phyloP scores from a whole-genome alignment of 768 basidiomycete genomes.

The Leccinellum rugosiceps region DNA sequence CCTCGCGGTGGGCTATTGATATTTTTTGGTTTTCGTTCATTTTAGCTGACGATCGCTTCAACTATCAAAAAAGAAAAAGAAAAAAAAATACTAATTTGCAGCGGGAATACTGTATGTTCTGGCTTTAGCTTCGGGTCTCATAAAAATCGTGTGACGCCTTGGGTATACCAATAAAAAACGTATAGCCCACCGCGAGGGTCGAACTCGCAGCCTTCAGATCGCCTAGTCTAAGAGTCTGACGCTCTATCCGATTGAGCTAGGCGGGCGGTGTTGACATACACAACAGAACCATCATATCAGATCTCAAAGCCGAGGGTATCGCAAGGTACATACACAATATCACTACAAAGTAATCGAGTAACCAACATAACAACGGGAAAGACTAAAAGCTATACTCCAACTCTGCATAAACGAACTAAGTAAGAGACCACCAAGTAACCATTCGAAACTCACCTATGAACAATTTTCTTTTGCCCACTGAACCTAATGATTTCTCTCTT shows the following conservation, averaged over 20 bases:
- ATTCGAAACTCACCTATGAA: slow-evolving; percentile 39
- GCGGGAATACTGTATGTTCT: no score
- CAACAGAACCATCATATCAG: background rate
- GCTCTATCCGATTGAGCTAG: slow-evolving; percentile 70
- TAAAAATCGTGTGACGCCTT: no score
- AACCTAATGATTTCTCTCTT: slow-evolving; percentile 95
- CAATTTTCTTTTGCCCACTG: slow-evolving; percentile 51
- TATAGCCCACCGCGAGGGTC: slow-evolving; percentile 61
- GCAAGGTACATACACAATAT: background rate
- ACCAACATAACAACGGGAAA: background rate
- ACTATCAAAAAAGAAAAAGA: no score
- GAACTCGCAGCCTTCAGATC: slow-evolving; percentile 63
- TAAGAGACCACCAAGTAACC: background rate
- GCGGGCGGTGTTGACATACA: slow-evolving; percentile 36
- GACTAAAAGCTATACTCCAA: slow-evolving; percentile 24
- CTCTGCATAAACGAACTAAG: slow-evolving; percentile 17
- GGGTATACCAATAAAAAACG: background rate
- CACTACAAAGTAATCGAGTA: slow-evolving; percentile 1
- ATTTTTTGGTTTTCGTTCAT: background rate
- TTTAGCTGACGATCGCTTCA: no score
- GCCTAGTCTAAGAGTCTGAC: slow-evolving; percentile 57
- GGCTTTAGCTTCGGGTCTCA: no score
- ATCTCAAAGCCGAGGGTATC: background rate
- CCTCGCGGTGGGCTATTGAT: slow-evolving; percentile 72
- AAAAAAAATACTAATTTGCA: no score